Evolutionary conservation across 768 basidiomycete species (phyloP).

Genomic region (Cystobasidium tubakii): DNA sequence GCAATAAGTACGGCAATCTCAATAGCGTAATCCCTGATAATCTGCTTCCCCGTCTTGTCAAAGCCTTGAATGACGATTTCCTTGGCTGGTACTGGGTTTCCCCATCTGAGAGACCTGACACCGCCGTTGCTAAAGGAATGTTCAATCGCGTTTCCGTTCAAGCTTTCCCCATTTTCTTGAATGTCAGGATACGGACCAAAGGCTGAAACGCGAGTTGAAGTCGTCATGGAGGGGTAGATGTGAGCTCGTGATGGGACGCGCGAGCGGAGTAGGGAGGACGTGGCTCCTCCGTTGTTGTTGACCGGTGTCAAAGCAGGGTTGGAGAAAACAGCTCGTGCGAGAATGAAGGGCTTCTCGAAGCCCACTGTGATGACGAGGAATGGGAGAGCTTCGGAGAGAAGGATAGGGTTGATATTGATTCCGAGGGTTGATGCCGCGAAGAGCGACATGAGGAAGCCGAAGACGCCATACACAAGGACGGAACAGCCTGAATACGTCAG

Average conservation of each 20-base stretch:
- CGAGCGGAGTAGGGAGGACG: slow-evolving; percentile 45
- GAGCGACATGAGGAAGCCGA: slow-evolving; percentile 77
- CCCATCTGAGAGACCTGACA: slow-evolving; percentile 25
- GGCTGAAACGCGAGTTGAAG: slow-evolving; percentile 39
- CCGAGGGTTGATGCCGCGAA: slow-evolving; percentile 67
- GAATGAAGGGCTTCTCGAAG: slow-evolving; percentile 91
- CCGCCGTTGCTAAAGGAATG: not conserved
- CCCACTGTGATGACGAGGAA: slow-evolving; percentile 97
- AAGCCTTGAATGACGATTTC: slow-evolving; percentile 80
- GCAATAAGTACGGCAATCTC: slow-evolving; percentile 83
- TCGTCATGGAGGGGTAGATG: slow-evolving; percentile 7
- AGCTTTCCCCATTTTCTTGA: slow-evolving; percentile 1
- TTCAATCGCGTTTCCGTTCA: not conserved
- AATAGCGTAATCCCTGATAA: slow-evolving; percentile 85
- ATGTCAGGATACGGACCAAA: slow-evolving; percentile 20
- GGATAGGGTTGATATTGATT: slow-evolving; percentile 86
- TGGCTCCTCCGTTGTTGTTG: slow-evolving; percentile 41
- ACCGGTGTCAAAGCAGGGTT: slow-evolving; percentile 56
- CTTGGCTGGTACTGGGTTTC: slow-evolving; percentile 40
- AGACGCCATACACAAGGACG: slow-evolving; percentile 70
- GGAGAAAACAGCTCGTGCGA: slow-evolving; percentile 81
- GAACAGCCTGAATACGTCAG: slow-evolving; percentile 54
- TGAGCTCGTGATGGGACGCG: not conserved
- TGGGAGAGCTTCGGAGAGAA: slow-evolving; percentile 87
- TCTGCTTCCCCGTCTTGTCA: slow-evolving; percentile 67